Percentiles rank a stretch among this genome's conserved stretches.
Conservation (phyloP, 352 stramenopile genomes). For the Aphanomyces cochlioides region DNA sequence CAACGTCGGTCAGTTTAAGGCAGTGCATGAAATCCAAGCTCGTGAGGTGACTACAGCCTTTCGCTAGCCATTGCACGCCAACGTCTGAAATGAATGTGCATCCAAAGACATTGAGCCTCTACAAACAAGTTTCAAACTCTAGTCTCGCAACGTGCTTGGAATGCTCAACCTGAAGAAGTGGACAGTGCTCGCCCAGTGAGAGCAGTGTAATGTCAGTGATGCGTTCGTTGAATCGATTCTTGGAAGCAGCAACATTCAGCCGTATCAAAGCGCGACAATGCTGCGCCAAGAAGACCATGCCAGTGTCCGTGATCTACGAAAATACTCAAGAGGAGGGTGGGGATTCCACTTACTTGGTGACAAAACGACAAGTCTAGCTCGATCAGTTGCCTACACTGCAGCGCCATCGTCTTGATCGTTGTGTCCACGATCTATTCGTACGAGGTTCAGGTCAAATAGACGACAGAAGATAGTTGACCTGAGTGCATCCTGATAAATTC, state of each 20-base stretch:
- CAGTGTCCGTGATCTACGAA: slow-evolving; percentile 72
- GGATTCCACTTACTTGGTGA: slow-evolving; percentile 30
- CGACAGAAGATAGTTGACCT: slow-evolving; percentile 36
- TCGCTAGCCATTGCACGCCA: slow-evolving; percentile 84
- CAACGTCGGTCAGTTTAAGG: slow-evolving; percentile 80
- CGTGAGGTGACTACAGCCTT: slow-evolving; percentile 69
- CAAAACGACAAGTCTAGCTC: slow-evolving; percentile 76
- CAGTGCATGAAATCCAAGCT: slow-evolving; percentile 78
- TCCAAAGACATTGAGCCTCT: slow-evolving; percentile 67
- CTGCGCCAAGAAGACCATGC: slow-evolving; percentile 75
- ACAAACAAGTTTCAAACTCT: neutral
- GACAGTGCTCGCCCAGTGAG: slow-evolving; percentile 67
- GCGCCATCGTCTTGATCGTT: slow-evolving; percentile 74
- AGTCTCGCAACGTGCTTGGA: slow-evolving; percentile 31
- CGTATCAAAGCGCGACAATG: slow-evolving; percentile 67
- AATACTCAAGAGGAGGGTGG: neutral
- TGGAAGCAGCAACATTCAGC: slow-evolving; percentile 55
- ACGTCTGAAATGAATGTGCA: slow-evolving; percentile 88
- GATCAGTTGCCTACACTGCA: slow-evolving; percentile 62
- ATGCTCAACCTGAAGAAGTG: slow-evolving; percentile 31
- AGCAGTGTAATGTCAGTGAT: slow-evolving; percentile 88
- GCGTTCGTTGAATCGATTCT: slow-evolving; percentile 58
- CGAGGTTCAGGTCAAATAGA: slow-evolving; percentile 47
- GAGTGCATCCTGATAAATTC: slow-evolving; percentile 67
- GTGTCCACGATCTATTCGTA: slow-evolving; percentile 68